Base-by-base conservation (phyloP, 2,329 filamentous ascomycete species). In the Verticillium dahliae region DNA sequence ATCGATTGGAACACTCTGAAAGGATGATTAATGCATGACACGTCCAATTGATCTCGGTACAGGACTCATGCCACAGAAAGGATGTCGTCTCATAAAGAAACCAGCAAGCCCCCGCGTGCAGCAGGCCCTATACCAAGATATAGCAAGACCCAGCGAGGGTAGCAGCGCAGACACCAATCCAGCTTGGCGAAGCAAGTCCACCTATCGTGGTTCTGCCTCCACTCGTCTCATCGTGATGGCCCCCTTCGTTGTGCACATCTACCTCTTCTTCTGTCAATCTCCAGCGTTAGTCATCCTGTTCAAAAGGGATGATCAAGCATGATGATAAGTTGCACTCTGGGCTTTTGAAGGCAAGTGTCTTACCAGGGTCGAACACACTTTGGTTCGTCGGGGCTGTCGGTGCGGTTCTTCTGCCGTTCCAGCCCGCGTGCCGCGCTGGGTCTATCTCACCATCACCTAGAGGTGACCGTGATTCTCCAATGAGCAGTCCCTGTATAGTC, bases 401-500 rank as follows among this genome's bases (percentile, higher is more conserved):
- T 11, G 10, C 45, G 10, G 18, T 18, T 52, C 11, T 52, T 52
- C 45, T 52, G 10, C 22, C 15, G 13, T n/a, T 56, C 67, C 65
- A 73, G 31, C 50, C 61, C 56, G 61, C 67, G 27, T 71, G 62
- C 58, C 76, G 69, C 37, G 84, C 75, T 33, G 73, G 73, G 69
- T 80, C 75, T 69, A 85, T 82, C 56, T 82, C 73, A 15, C 76
- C 74, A 7, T 75, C 78, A 67, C 39, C 4, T 13, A 59, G 18
- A 0, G 85, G 85, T 6, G 78, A 71, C 4, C 70, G 62, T 1
- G 79, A 75, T 5, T 75, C 67, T 14, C 73, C 68, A 14, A 78
- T 75, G 57, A 90, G 73, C 3, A 88, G 74, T 3, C 85, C 85
- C 69, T 89, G 86, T 15, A 89, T 76, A 1, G 80, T 79, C 73